Evolutionary conservation across 176 grass and related monocot species (phyloP).

Genomic region (Luzula sylvatica): DNA sequence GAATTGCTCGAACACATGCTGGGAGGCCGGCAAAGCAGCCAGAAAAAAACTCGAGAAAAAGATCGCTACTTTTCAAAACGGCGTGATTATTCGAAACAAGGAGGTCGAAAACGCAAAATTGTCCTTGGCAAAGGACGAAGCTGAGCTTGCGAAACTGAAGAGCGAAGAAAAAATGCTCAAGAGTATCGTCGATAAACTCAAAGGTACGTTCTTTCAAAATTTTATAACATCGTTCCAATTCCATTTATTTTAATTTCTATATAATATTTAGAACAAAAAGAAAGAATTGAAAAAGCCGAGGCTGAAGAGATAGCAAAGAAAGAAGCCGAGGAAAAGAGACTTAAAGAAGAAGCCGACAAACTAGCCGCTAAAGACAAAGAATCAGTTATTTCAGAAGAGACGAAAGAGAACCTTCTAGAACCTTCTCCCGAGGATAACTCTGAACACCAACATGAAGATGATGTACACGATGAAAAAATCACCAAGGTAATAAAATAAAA

Average conservation of each 20-base stretch:
- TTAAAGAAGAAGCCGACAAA: slow-evolving; percentile 73
- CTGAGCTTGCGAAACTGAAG: slow-evolving; percentile 59
- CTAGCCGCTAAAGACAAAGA: slow-evolving; percentile 33
- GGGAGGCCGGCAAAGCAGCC: slow-evolving; percentile 89
- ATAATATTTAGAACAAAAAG: slow-evolving; percentile 69
- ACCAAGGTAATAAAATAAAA: slow-evolving; percentile 9
- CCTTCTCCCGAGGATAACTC: slow-evolving; percentile 23
- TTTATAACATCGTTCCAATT: background rate
- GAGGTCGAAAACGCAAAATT: slow-evolving; percentile 73
- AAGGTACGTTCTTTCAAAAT: slow-evolving; percentile 31
- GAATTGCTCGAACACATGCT: slow-evolving; percentile 85
- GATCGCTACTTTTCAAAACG: slow-evolving; percentile 65
- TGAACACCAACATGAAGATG: slow-evolving; percentile 13
- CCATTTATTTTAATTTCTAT: background rate
- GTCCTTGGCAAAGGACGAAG: slow-evolving; percentile 72
- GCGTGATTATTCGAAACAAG: slow-evolving; percentile 56
- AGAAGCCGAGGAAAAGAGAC: slow-evolving; percentile 84
- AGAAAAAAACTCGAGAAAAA: slow-evolving; percentile 91
- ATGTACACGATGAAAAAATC: background rate
- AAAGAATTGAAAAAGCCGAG: slow-evolving; percentile 79
- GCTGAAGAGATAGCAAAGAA: slow-evolving; percentile 70
- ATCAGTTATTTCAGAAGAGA: slow-evolving; percentile 32
- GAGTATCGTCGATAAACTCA: slow-evolving; percentile 80
- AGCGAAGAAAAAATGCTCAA: slow-evolving; percentile 78
- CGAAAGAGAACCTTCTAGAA: slow-evolving; percentile 26